phyloP scores from a whole-genome alignment of 1,284 basidiomycete genomes.

The Ceratobasidium theobromae region DNA sequence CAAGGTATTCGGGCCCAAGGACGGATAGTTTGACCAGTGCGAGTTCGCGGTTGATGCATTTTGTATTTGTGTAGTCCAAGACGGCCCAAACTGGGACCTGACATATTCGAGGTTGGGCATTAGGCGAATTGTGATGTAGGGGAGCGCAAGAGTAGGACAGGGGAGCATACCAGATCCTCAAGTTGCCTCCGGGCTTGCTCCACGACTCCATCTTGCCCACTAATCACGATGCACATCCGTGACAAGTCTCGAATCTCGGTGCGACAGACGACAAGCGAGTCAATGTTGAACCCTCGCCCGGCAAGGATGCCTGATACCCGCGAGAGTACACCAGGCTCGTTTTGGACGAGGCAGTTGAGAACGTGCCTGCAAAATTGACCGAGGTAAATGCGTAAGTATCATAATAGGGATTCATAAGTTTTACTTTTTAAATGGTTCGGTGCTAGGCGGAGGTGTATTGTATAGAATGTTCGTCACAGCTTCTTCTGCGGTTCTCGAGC shows the following conservation, averaged over 20 bases:
- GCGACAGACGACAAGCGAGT: slow-evolving; percentile 97
- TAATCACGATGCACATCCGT: slow-evolving; percentile 97
- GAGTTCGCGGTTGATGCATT: slow-evolving; percentile 83
- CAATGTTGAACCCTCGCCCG: slow-evolving; percentile 97
- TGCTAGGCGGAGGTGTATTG: slow-evolving; percentile 91
- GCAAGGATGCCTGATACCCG: slow-evolving; percentile 97
- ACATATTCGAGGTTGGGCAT: slow-evolving; percentile 4
- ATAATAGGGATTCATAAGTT: no score
- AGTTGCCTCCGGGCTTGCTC: slow-evolving; percentile 94
- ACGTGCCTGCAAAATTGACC: slow-evolving; percentile 66
- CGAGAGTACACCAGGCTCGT: slow-evolving; percentile 97
- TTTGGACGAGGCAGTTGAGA: slow-evolving; percentile 98
- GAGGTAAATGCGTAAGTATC: neutral
- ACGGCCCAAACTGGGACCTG: slow-evolving; percentile 98
- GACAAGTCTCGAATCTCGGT: slow-evolving; percentile 97
- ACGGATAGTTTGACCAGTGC: slow-evolving; percentile 92
- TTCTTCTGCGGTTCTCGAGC: slow-evolving; percentile 83
- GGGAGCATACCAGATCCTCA: slow-evolving; percentile 80
- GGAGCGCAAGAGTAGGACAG: neutral
- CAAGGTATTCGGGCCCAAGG: slow-evolving; percentile 95
- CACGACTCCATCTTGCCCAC: slow-evolving; percentile 96
- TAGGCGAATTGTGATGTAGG: no score
- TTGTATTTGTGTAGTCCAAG: slow-evolving; percentile 91
- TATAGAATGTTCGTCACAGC: slow-evolving; percentile 94
- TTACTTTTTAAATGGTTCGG: slow-evolving; percentile 93